Conservation (phyloP, 495 filamentous ascomycete genomes). For the Hyphodiscus hymeniophilus region DNA sequence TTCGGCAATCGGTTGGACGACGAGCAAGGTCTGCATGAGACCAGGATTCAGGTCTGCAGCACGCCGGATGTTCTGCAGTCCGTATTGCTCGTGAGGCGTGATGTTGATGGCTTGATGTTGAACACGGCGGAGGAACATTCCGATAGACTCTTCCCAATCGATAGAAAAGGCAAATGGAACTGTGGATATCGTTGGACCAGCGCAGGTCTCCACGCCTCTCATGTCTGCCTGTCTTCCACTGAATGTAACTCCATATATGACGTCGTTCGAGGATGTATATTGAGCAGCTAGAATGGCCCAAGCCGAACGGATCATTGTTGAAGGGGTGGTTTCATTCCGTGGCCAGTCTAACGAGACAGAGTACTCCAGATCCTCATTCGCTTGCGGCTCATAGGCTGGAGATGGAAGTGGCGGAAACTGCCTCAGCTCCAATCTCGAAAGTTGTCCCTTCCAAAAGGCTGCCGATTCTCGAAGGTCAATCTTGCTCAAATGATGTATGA, state of each 20-base stretch:
- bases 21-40: background rate
- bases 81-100: slow-evolving; percentile 57
- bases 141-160: slow-evolving; percentile 48
- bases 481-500: no score
- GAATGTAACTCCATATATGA: slow-evolving; percentile 26
- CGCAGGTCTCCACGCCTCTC: background rate
- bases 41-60: background rate
- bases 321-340: background rate
- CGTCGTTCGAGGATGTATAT: slow-evolving; percentile 33
- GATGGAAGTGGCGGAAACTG: background rate
- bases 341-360: background rate
- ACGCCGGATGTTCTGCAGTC: slow-evolving; percentile 56
- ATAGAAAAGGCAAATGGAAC: slow-evolving; percentile 30
- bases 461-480: no score
- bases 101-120: slow-evolving; percentile 44
- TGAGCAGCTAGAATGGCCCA: slow-evolving; percentile 29
- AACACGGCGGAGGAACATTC: slow-evolving; percentile 42
- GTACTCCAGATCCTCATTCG: background rate
- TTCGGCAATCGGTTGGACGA: background rate
- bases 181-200: slow-evolving; percentile 5
- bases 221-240: slow-evolving; percentile 3
- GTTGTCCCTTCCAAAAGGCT: no score
- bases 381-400: background rate
- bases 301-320: slow-evolving; percentile 27
- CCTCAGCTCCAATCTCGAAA: no score